These are phyloP conservation scores for Gillenia trifoliata DNA, from an alignment of 306 rosid species.

Conservation along the genomic window DNA sequence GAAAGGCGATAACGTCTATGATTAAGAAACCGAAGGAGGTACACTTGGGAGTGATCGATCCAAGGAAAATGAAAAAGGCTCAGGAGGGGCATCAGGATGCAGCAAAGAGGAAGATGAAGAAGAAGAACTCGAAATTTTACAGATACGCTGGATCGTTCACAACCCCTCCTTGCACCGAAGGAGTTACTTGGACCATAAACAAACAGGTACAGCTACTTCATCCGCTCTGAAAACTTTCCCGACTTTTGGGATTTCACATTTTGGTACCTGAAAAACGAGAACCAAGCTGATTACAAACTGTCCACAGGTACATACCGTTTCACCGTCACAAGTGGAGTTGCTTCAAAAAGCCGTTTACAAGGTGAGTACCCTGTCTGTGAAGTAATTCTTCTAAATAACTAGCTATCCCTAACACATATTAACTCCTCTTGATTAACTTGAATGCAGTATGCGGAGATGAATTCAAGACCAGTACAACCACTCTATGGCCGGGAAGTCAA, in stretches of 20 bases:
- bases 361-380: constrained; percentile 31
- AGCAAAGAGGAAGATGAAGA: neutral
- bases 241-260: neutral
- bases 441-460: constrained; percentile 30
- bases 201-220: constrained; percentile 30
- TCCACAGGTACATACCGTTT: constrained; percentile 37
- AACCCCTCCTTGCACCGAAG: constrained; percentile 73
- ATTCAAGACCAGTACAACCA: constrained; percentile 34
- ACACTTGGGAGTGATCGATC: constrained; percentile 45
- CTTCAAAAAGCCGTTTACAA: constrained; percentile 53
- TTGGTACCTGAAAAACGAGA: neutral
- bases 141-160: constrained; percentile 75
- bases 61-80: constrained; percentile 39
- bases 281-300: neutral
- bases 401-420: neutral
- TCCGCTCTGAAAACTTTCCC: neutral
- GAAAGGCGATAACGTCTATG: constrained; percentile 25
- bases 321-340: constrained; percentile 35
- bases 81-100: constrained; percentile 4
- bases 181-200: constrained; percentile 63
- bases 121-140: constrained; percentile 44
- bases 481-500: constrained; percentile 21
- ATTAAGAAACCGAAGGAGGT: constrained; percentile 20
- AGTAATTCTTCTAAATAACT: neutral
- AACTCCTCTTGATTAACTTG: neutral